Percentiles rank a stretch among this genome's conserved stretches.
These are phyloP conservation scores for Lipomyces spencermartinsiae DNA, from an alignment of 805 yeast species.

Conservation along the genomic window DNA sequence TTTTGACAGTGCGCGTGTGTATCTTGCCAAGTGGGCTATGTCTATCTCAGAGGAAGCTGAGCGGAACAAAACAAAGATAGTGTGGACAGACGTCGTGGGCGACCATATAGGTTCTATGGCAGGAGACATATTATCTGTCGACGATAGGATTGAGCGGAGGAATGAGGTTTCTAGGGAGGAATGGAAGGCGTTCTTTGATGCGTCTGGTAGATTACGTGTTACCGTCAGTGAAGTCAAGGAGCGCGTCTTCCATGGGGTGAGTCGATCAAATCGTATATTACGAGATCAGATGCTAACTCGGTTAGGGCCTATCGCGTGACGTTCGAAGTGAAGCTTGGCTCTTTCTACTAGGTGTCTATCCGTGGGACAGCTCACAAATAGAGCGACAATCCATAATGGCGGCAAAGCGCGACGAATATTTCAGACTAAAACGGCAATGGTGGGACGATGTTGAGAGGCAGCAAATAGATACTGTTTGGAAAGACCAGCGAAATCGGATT, in stretches of 20 bases:
- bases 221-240: conserved; percentile 82
- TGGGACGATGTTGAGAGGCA: conserved; percentile 70
- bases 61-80: conserved; percentile 51
- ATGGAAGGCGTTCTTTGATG: conserved; percentile 87
- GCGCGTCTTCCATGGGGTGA: conserved; percentile 79
- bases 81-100: conserved; percentile 47
- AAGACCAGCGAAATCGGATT: conserved; percentile 86
- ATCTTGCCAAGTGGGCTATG: conserved; percentile 95
- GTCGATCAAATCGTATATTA: neutral
- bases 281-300: neutral
- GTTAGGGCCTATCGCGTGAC: conserved; percentile 63
- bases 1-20: conserved; percentile 89
- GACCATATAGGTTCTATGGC: conserved; percentile 43
- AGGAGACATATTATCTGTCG: conserved; percentile 51
- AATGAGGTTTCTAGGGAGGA: conserved; percentile 71
- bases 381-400: conserved; percentile 68
- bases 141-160: conserved; percentile 68
- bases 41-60: conserved; percentile 92
- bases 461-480: conserved; percentile 73
- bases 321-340: conserved; percentile 83
- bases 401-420: conserved; percentile 66
- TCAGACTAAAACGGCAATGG: conserved; percentile 64
- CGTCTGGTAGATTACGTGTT: conserved; percentile 68
- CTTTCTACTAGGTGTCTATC: conserved; percentile 79
- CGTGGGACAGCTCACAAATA: conserved; percentile 80